These are phyloP conservation scores for Aspergillus mulundensis DNA, from an alignment of 495 filamentous ascomycete species.

Conservation along the genomic window DNA sequence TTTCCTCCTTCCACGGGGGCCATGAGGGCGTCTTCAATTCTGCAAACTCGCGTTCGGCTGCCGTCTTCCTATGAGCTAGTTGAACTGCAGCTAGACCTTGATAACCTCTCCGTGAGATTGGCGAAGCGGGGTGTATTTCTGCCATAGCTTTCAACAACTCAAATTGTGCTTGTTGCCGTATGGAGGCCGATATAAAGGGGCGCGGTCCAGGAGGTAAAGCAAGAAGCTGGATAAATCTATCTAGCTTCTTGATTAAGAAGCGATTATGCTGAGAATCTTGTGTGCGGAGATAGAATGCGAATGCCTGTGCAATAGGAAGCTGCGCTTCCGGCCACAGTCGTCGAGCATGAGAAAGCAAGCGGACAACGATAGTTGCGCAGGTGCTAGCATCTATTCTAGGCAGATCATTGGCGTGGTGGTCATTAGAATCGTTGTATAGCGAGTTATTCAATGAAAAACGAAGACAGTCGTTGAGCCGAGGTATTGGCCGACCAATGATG, in stretches of 20 bases:
- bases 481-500: conserved; percentile 31
- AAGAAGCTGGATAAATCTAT: conserved; percentile 52
- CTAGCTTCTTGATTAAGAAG: conserved; percentile 38
- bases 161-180: conserved; percentile 62
- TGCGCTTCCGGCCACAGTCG: conserved; percentile 53
- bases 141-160: conserved; percentile 60
- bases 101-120: conserved; percentile 59
- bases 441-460: conserved; percentile 1
- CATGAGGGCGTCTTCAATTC: conserved; percentile 57
- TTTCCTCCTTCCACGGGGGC: conserved; percentile 70
- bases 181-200: conserved; percentile 45
- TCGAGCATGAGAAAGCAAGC: conserved; percentile 57
- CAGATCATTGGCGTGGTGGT: conserved; percentile 7
- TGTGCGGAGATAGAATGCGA: conserved; percentile 30
- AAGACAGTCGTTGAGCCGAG: conserved; percentile 1
- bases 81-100: conserved; percentile 56
- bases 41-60: conserved; percentile 54
- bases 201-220: conserved; percentile 45
- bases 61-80: conserved; percentile 60
- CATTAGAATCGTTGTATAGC: conserved; percentile 11
- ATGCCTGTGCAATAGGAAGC: conserved; percentile 41
- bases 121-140: conserved; percentile 48
- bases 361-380: conserved; percentile 37
- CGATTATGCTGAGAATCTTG: conserved; percentile 3
- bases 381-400: conserved; percentile 25